A percentile compares a stretch with the other conserved stretches of the same genome.
These are phyloP conservation scores for Neofusicoccum cordaticola DNA, from an alignment of 2,329 filamentous ascomycete genomes.

Conservation along the genomic window DNA sequence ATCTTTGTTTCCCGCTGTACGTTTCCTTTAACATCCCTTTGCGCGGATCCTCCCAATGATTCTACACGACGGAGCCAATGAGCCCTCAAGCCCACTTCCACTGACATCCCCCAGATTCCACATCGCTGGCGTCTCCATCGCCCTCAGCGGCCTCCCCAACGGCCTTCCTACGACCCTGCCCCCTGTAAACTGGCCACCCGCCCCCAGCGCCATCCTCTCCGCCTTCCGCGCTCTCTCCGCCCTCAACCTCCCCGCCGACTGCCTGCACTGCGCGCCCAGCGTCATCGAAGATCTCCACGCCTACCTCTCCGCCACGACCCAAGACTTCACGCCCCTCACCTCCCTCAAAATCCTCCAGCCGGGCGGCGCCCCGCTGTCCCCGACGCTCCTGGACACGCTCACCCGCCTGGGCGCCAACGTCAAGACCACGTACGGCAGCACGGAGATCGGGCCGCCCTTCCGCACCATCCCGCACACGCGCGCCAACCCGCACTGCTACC, in stretches of 20 bases:
- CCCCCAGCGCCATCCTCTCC: constrained; percentile 26
- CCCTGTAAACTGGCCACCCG: constrained; percentile 29
- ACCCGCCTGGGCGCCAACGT: constrained; percentile 28
- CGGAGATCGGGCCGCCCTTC: constrained; percentile 33
- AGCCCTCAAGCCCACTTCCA: too few relatives aligned
- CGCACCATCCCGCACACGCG: constrained; percentile 29
- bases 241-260: constrained; percentile 28
- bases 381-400: constrained; percentile 25
- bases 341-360: constrained; percentile 31
- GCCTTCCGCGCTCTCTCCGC: constrained; percentile 8
- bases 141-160: constrained; percentile 30
- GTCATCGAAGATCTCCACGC: constrained; percentile 33
- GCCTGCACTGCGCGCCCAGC: constrained; percentile 30
- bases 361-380: constrained; percentile 29
- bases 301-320: constrained; percentile 24
- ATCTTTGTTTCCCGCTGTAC: constrained; percentile 32
- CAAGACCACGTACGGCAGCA: constrained; percentile 34
- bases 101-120: not conserved
- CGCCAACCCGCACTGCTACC: constrained; percentile 28
- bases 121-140: constrained; percentile 30
- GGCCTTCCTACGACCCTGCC: constrained; percentile 31
- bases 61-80: too few relatives aligned
- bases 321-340: constrained; percentile 27
- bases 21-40: not conserved
- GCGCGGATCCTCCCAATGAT: too few relatives aligned